These are phyloP conservation scores for Jackrogersella multiformis DNA, from an alignment of 495 filamentous ascomycete genomes.

Conservation along the genomic window DNA sequence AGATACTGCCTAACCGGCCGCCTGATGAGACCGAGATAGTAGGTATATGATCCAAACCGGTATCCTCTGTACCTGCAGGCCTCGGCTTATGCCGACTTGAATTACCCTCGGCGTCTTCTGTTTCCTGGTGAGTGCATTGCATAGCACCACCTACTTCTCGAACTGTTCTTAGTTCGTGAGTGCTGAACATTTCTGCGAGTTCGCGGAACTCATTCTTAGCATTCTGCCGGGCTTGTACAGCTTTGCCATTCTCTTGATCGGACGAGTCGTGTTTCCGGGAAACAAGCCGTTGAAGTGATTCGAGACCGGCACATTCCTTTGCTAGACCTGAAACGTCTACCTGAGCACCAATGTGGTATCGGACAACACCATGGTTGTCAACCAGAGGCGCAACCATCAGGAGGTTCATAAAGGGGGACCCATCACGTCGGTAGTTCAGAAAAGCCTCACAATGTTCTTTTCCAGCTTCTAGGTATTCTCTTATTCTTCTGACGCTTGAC, in stretches of 20 bases:
- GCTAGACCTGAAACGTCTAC: constrained; percentile 68
- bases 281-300: constrained; percentile 60
- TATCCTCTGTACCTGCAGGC: constrained; percentile 50
- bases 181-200: constrained; percentile 70
- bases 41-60: constrained; percentile 6
- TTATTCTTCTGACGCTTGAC: constrained; percentile 62
- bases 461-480: constrained; percentile 63
- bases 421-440: constrained; percentile 73
- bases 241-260: constrained; percentile 22
- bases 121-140: constrained; percentile 61
- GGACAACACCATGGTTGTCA: constrained; percentile 65
- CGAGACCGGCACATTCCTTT: constrained; percentile 65
- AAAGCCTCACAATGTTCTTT: constrained; percentile 73
- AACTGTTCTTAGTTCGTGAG: constrained; percentile 66
- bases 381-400: constrained; percentile 69
- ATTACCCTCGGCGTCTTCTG: constrained; percentile 39
- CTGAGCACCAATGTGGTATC: constrained; percentile 71
- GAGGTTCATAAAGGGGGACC: constrained; percentile 75
- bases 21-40: constrained; percentile 16
- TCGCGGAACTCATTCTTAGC: constrained; percentile 56
- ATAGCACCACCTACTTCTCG: constrained; percentile 64
- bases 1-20: constrained; percentile 54
- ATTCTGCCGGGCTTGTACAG: constrained; percentile 18
- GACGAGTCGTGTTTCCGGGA: constrained; percentile 40
- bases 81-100: constrained; percentile 49